A percentile compares a stretch with the other conserved stretches of the same genome.
These are phyloP conservation scores for Aspergillus wentii DNA, from an alignment of 495 filamentous ascomycete genomes.

Conservation along the genomic window DNA sequence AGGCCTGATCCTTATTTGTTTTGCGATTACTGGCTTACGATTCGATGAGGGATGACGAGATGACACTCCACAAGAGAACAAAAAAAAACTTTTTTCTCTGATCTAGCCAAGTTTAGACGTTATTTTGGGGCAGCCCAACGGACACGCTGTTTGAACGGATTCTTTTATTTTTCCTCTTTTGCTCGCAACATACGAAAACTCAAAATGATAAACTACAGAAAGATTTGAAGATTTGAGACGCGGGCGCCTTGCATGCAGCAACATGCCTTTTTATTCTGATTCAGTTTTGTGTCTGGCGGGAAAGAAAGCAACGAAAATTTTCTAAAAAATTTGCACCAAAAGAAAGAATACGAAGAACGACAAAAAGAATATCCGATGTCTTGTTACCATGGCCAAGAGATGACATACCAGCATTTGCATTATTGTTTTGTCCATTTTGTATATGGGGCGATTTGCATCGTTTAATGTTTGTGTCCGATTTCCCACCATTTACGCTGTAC, in stretches of 20 bases:
- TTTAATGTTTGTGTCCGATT: slow-evolving; percentile 26
- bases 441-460: slow-evolving; percentile 36
- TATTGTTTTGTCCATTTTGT: slow-evolving; percentile 35
- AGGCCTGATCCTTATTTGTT: slow-evolving; percentile 39
- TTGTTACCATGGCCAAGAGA: slow-evolving; percentile 31
- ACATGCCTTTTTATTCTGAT: slow-evolving; percentile 26
- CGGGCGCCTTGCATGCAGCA: slow-evolving; percentile 39
- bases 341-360: slow-evolving; percentile 36
- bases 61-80: slow-evolving; percentile 40
- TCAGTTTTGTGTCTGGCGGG: slow-evolving; percentile 19
- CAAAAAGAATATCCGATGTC: slow-evolving; percentile 21
- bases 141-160: slow-evolving; percentile 31
- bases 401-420: slow-evolving; percentile 45
- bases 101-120: slow-evolving; percentile 48
- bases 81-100: slow-evolving; percentile 41
- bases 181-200: slow-evolving; percentile 15
- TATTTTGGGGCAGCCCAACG: slow-evolving; percentile 46
- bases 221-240: slow-evolving; percentile 23
- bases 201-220: slow-evolving; percentile 10
- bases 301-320: slow-evolving; percentile 13
- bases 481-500: not conserved
- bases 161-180: slow-evolving; percentile 24
- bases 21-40: slow-evolving; percentile 46
- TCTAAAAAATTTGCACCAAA: slow-evolving; percentile 13
- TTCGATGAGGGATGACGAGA: slow-evolving; percentile 56